These are phyloP conservation scores for Moesziomyces sp. DNA, from an alignment of 1,284 basidiomycete species.

Conservation along the genomic window DNA sequence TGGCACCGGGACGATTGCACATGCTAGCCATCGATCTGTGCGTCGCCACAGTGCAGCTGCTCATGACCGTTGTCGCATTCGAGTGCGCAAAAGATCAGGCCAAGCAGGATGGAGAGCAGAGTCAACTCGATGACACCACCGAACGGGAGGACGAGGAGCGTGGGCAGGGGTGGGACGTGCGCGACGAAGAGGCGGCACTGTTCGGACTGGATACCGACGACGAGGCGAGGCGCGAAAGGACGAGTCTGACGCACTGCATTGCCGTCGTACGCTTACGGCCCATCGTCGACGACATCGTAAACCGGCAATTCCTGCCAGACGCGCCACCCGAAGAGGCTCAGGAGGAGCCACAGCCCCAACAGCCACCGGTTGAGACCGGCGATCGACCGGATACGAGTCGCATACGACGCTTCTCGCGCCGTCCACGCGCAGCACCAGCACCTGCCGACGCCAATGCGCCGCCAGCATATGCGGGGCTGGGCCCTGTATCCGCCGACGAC, in stretches of 20 bases:
- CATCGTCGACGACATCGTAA: conserved; percentile 25
- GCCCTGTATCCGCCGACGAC: conserved; percentile 28
- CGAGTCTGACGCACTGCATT: conserved; percentile 38
- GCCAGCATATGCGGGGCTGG: conserved; percentile 8
- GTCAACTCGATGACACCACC: conserved; percentile 28
- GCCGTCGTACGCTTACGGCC: conserved; percentile 26
- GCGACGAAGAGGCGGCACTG: conserved; percentile 39
- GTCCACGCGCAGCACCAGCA: conserved; percentile 4
- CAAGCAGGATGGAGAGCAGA: conserved; percentile 30
- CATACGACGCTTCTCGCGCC: conserved; percentile 35
- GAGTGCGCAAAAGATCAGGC: conserved; percentile 40
- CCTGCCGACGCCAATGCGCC: neutral
- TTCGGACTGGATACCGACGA: conserved; percentile 27
- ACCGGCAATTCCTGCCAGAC: conserved; percentile 16
- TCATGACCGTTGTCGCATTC: conserved; percentile 40
- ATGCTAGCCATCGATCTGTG: conserved; percentile 36
- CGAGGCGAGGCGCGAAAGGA: conserved; percentile 10
- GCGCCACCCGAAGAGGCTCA: conserved; percentile 2
- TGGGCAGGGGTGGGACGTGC: conserved; percentile 42
- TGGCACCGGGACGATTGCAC: conserved; percentile 34
- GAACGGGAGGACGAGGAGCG: conserved; percentile 8
- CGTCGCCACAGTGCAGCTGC: conserved; percentile 34
- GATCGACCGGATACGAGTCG: conserved; percentile 31
- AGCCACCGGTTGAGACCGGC: neutral
- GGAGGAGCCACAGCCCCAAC: neutral